Conservation (phyloP, 306 rosid species). For the Begonia peltatifolia region DNA sequence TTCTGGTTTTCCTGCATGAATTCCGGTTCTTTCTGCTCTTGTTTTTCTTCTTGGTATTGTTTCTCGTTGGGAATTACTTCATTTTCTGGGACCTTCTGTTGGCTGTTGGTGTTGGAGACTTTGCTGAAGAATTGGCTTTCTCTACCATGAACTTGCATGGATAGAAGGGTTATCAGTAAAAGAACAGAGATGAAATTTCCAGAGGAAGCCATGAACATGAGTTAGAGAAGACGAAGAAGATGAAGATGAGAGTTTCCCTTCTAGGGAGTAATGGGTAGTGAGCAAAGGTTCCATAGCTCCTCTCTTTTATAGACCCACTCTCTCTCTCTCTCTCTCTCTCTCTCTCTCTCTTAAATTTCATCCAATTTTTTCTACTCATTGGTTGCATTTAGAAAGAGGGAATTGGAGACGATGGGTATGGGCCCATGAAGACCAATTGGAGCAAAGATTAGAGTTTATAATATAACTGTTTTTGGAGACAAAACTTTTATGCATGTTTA, state of each 20-base stretch:
- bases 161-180: slow-evolving; percentile 31
- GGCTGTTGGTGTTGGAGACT: slow-evolving; percentile 24
- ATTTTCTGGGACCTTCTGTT: slow-evolving; percentile 23
- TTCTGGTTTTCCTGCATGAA: slow-evolving; percentile 49
- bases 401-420: slow-evolving; percentile 29
- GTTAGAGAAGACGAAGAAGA: background rate
- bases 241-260: background rate
- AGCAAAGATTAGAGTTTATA: too few species aligned
- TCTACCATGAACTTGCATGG: slow-evolving; percentile 45
- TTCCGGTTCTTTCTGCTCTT: slow-evolving; percentile 33
- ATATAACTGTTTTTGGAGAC: too few species aligned
- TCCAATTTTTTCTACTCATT: slow-evolving; percentile 22
- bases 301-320: background rate
- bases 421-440: slow-evolving; percentile 21
- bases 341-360: slow-evolving; percentile 3
- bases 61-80: background rate
- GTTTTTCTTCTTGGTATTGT: slow-evolving; percentile 7
- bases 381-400: slow-evolving; percentile 33
- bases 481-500: too few species aligned
- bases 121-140: slow-evolving; percentile 84
- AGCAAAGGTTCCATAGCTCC: background rate
- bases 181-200: slow-evolving; percentile 20
- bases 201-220: slow-evolving; percentile 35
- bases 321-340: background rate
- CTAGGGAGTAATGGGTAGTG: background rate